Conservation (phyloP, 495 filamentous ascomycete species). For the Jackrogersella minutella region DNA sequence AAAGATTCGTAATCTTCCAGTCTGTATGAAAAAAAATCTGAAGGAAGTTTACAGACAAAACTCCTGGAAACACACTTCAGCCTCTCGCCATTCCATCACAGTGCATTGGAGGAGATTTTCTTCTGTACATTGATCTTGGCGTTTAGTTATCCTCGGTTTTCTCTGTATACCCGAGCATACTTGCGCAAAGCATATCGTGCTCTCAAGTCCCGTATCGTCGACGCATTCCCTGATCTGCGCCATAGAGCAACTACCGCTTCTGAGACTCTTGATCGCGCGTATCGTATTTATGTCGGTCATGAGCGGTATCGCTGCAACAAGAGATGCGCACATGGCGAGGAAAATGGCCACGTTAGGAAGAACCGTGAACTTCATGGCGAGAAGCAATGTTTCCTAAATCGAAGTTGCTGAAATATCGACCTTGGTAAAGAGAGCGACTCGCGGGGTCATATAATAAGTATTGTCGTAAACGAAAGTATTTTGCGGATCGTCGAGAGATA, state of each 20-base stretch:
- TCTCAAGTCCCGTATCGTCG: conserved; percentile 34
- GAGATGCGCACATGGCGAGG: conserved; percentile 23
- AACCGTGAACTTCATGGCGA: conserved; percentile 25
- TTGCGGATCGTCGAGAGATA: conserved; percentile 27
- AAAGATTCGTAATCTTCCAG: neutral
- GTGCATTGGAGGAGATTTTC: conserved; percentile 36
- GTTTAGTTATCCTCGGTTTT: conserved; percentile 11
- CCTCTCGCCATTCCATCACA: conserved; percentile 34
- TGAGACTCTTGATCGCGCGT: neutral
- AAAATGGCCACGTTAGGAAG: conserved; percentile 17
- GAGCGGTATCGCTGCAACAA: conserved; percentile 14
- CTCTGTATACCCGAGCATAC: conserved; percentile 16
- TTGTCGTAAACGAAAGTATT: conserved; percentile 28
- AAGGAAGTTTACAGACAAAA: conserved; percentile 25
- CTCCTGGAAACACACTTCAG: conserved; percentile 36
- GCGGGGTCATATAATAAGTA: conserved; percentile 7
- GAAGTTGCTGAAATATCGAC: conserved; percentile 15
- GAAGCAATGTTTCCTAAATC: neutral
- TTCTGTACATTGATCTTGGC: conserved; percentile 38
- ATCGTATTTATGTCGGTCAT: conserved; percentile 5
- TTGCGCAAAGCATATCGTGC: conserved; percentile 36
- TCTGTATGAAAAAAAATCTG: neutral
- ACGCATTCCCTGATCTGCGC: conserved; percentile 27
- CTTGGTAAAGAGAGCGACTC: conserved; percentile 20
- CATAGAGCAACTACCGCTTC: conserved; percentile 22